Percentiles rank a stretch among this genome's conserved stretches.
phyloP scores from a whole-genome alignment of 1,139 yeast genomes.

The Yamadazyma sp. region DNA sequence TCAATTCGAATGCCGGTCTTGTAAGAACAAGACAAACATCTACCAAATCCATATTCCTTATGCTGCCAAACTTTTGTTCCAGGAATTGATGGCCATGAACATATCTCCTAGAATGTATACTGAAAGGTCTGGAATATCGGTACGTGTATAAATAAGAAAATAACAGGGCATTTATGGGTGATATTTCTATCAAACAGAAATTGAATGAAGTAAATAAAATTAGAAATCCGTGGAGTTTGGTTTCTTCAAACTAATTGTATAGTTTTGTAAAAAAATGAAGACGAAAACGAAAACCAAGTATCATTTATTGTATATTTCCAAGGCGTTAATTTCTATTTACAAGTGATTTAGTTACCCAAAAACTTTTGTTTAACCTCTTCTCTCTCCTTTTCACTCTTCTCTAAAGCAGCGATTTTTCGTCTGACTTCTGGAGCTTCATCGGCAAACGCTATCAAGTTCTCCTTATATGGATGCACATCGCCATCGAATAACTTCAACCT shows the following conservation, averaged over 20 bases:
- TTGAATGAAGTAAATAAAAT: background rate
- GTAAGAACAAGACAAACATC: constrained; percentile 97
- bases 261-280: constrained; percentile 11
- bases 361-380: constrained; percentile 37
- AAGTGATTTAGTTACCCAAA: constrained; percentile 22
- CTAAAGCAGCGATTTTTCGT: constrained; percentile 39
- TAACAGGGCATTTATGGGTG: too few relatives aligned
- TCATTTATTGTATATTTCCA: background rate
- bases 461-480: constrained; percentile 80
- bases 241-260: constrained; percentile 7
- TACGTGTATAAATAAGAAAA: constrained; percentile 31
- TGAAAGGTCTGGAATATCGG: constrained; percentile 50
- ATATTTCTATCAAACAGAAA: background rate
- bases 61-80: constrained; percentile 95
- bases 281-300: background rate
- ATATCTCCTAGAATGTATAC: constrained; percentile 85
- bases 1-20: constrained; percentile 97
- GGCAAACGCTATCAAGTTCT: constrained; percentile 82
- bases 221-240: background rate
- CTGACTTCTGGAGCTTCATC: constrained; percentile 66
- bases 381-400: constrained; percentile 34
- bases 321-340: constrained; percentile 12
- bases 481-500: constrained; percentile 88
- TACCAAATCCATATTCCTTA: constrained; percentile 97
- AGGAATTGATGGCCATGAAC: constrained; percentile 98